Conservation (phyloP, 441 rosid genomes). For the Cnidoscolus chayamansa region DNA sequence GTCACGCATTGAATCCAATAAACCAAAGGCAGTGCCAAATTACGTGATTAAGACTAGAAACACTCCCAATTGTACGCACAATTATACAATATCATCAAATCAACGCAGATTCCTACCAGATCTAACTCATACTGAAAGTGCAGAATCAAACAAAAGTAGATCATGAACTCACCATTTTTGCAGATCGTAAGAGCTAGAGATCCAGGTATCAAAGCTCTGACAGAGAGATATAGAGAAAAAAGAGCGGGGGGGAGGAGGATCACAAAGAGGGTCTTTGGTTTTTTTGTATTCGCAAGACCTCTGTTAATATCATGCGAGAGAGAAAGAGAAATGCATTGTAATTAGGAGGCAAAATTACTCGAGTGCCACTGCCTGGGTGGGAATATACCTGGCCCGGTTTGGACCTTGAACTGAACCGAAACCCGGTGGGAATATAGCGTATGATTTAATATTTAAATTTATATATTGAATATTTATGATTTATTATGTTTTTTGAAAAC, state of each 20-base stretch:
- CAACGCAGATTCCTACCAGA: conserved; percentile 48
- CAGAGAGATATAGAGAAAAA: not conserved
- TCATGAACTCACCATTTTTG: conserved; percentile 57
- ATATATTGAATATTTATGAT: too few species aligned
- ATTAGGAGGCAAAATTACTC: conserved; percentile 23
- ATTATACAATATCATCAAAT: conserved; percentile 26
- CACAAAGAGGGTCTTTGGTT: not conserved
- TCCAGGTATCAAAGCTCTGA: conserved; percentile 16
- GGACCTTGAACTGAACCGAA: too few species aligned
- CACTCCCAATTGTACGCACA: not conserved
- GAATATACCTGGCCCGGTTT: not conserved
- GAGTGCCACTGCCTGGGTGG: conserved; percentile 24
- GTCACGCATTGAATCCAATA: conserved; percentile 4
- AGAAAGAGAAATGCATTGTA: conserved; percentile 22
- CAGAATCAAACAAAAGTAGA: conserved; percentile 19
- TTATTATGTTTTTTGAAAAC: too few species aligned
- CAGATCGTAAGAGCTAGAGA: conserved; percentile 30
- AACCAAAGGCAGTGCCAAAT: conserved; percentile 16
- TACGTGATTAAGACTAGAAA: not conserved
- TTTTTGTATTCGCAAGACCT: conserved; percentile 6
- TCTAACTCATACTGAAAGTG: conserved; percentile 33
- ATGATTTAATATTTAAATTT: too few species aligned
- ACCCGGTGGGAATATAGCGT: too few species aligned
- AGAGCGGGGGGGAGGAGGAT: conserved; percentile 5
- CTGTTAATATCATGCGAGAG: conserved; percentile 15